A percentile compares a stretch with the other conserved stretches of the same genome.
These are phyloP conservation scores for Apiospora saccharicola DNA, from an alignment of 2,329 filamentous ascomycete genomes.

Conservation along the genomic window DNA sequence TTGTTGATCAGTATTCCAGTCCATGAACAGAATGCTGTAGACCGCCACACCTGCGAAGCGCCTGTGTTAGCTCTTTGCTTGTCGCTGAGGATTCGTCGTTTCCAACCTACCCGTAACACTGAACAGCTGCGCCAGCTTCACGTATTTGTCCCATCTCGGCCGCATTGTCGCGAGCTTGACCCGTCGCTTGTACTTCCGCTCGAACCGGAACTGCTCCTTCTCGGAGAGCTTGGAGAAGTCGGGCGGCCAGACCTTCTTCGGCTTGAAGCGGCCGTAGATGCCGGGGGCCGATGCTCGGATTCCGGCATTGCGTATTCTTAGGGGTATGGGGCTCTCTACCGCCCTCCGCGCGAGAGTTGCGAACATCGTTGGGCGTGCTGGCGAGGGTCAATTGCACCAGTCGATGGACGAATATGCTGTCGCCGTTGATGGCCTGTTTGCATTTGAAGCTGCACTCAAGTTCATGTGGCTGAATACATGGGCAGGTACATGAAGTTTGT, in stretches of 20 bases:
- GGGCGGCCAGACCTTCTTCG: slow-evolving; percentile 80
- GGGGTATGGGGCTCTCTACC: slow-evolving; percentile 41
- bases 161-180: slow-evolving; percentile 49
- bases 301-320: slow-evolving; percentile 32
- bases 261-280: slow-evolving; percentile 65
- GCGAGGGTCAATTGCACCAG: neutral
- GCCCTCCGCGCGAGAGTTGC: slow-evolving; percentile 53
- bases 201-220: slow-evolving; percentile 79
- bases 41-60: slow-evolving; percentile 53
- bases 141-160: slow-evolving; percentile 43
- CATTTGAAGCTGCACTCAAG: neutral
- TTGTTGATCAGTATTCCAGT: slow-evolving; percentile 56
- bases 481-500: no score
- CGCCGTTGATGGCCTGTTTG: neutral
- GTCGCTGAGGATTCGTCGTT: neutral
- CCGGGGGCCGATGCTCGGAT: slow-evolving; percentile 34
- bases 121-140: slow-evolving; percentile 70
- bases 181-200: slow-evolving; percentile 79
- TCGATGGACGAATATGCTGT: neutral
- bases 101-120: slow-evolving; percentile 61
- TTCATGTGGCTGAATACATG: neutral
- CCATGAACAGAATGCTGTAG: slow-evolving; percentile 69
- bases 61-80: neutral
- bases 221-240: slow-evolving; percentile 73
- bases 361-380: slow-evolving; percentile 47